Evolutionary conservation across 2,329 filamentous ascomycete genomes (phyloP).

Genomic region (Didymosphaeria variabile): DNA sequence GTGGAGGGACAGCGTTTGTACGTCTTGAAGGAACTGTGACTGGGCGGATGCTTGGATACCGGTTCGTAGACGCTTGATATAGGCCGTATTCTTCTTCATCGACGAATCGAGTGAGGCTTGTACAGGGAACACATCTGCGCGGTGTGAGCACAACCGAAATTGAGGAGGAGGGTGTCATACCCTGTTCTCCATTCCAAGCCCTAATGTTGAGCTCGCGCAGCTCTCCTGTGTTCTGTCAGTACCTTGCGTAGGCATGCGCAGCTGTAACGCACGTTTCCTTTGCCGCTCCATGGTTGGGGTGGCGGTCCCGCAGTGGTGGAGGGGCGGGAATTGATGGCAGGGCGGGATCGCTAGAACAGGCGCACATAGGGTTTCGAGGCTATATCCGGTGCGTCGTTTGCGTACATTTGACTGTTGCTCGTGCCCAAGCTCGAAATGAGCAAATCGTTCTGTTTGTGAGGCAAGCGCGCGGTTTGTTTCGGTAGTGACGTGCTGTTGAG

Average conservation of each 20-base stretch:
- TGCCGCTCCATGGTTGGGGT: conserved; percentile 58
- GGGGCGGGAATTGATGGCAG: conserved; percentile 44
- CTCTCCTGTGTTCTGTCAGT: conserved; percentile 70
- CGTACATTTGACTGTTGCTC: conserved; percentile 45
- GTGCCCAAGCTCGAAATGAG: conserved; percentile 31
- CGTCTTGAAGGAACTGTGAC: conserved; percentile 86
- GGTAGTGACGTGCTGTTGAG: conserved; percentile 1
- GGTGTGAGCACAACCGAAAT: conserved; percentile 29
- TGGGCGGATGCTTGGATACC: conserved; percentile 83
- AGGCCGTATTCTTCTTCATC: conserved; percentile 97
- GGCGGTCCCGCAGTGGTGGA: conserved; percentile 43
- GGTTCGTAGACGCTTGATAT: conserved; percentile 94
- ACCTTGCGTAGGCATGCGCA: not conserved
- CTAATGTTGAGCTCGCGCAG: conserved; percentile 86
- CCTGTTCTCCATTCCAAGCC: conserved; percentile 88
- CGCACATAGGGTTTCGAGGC: conserved; percentile 45
- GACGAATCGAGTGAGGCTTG: conserved; percentile 88
- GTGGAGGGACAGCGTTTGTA: conserved; percentile 87
- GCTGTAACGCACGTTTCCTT: conserved; percentile 54
- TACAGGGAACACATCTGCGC: conserved; percentile 77
- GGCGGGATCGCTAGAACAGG: conserved; percentile 42
- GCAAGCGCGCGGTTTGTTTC: conserved; percentile 10
- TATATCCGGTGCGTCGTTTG: conserved; percentile 45
- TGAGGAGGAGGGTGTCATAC: conserved; percentile 58
- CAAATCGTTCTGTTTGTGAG: conserved; percentile 26